A percentile compares a stretch with the other conserved stretches of the same genome.
phyloP scores from a whole-genome alignment of 208 protist genomes.

The Leishmania mexicana region DNA sequence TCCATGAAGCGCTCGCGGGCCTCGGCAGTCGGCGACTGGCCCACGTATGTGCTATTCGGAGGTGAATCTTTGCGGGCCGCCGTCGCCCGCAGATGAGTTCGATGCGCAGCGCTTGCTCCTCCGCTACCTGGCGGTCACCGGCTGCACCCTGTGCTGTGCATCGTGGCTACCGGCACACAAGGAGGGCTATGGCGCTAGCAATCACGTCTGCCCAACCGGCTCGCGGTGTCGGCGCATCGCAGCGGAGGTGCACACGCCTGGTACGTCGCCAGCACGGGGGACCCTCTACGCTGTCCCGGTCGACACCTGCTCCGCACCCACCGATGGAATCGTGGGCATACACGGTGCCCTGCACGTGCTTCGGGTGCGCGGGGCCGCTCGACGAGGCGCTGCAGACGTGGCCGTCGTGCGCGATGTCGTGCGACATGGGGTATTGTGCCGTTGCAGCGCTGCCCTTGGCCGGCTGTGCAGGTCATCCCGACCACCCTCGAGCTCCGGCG shows the following conservation, averaged over 20 bases:
- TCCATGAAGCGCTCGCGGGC: not conserved
- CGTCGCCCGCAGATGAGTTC: not conserved
- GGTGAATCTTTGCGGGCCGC: not conserved
- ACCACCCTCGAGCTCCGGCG: not conserved
- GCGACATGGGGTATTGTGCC: not conserved
- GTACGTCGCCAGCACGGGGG: not conserved
- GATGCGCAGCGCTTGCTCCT: conserved; percentile 1
- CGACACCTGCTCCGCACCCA: not conserved
- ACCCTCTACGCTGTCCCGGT: not conserved
- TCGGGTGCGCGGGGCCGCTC: not conserved
- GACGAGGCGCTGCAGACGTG: not conserved
- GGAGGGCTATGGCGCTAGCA: not conserved
- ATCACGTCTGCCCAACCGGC: too few species aligned
- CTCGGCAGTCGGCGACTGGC: not conserved
- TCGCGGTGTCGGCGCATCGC: not conserved
- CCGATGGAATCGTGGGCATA: not conserved
- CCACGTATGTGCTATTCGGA: not conserved
- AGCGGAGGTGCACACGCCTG: conserved; percentile 1
- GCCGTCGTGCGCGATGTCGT: too few species aligned
- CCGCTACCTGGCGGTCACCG: conserved; percentile 2
- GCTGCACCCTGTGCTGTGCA: conserved; percentile 1
- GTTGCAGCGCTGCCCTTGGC: not conserved
- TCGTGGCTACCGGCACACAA: conserved; percentile 7
- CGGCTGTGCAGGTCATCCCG: not conserved
- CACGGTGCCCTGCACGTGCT: not conserved